Evolutionary conservation across 116 monocot genomes (phyloP).

Genomic region (Phalaenopsis hybrid): DNA sequence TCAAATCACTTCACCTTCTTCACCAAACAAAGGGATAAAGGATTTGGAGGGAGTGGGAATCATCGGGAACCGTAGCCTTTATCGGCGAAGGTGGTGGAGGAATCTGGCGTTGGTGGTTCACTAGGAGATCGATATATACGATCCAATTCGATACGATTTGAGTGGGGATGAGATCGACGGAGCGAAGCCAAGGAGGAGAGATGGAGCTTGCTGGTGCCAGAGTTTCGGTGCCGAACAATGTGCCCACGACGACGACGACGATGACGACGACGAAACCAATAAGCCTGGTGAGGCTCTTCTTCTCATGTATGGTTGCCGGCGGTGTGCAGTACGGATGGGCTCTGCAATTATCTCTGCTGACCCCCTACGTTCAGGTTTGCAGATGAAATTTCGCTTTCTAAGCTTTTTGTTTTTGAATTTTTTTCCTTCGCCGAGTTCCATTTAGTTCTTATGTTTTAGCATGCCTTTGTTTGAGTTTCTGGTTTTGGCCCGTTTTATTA

Average conservation of each 20-base stretch:
- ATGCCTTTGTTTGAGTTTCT: background rate
- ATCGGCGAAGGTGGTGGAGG: background rate
- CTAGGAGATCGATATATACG: background rate
- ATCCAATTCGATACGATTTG: background rate
- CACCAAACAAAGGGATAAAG: background rate
- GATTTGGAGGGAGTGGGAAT: background rate
- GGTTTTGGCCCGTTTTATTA: background rate
- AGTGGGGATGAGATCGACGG: background rate
- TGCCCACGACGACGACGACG: background rate
- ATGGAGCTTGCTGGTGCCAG: slow-evolving; percentile 5
- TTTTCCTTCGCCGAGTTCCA: background rate
- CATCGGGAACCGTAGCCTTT: background rate
- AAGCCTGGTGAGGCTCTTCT: slow-evolving; percentile 29
- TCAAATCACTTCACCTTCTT: background rate
- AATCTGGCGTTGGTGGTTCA: background rate
- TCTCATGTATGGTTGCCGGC: slow-evolving; percentile 49
- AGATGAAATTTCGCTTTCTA: background rate
- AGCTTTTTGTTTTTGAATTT: background rate
- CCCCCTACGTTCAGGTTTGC: slow-evolving; percentile 57
- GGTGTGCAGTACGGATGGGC: slow-evolving; percentile 77
- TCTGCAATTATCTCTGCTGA: slow-evolving; percentile 54
- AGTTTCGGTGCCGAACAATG: background rate
- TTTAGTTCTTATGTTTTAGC: background rate
- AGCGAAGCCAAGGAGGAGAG: slow-evolving; percentile 1
- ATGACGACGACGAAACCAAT: slow-evolving; percentile 9